Conservation (phyloP, 805 yeast genomes). For the Myxozyma vanderwaltii region DNA sequence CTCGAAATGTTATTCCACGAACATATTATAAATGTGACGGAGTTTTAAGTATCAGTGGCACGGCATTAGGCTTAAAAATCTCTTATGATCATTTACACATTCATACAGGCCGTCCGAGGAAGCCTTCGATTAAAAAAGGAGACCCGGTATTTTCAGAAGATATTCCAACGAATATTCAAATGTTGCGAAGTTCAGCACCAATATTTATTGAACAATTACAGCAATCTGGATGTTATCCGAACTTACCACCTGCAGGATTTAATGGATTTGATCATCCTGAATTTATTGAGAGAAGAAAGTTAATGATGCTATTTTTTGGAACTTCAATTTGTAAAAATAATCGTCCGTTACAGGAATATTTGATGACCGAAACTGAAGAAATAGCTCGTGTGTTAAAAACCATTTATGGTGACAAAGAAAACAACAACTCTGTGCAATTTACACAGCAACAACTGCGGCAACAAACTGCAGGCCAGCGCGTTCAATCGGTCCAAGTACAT, state of each 20-base stretch:
- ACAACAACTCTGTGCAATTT: neutral
- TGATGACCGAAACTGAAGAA: slow-evolving; percentile 10
- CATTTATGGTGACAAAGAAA: neutral
- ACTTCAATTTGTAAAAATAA: slow-evolving; percentile 10
- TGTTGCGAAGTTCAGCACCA: neutral
- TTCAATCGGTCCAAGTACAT: too few species aligned
- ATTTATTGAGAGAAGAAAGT: slow-evolving; percentile 6
- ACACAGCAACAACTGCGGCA: neutral
- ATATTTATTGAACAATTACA: neutral
- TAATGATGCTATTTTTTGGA: slow-evolving; percentile 15
- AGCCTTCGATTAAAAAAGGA: slow-evolving; percentile 14
- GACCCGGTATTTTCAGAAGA: slow-evolving; percentile 7
- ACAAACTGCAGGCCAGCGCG: neutral
- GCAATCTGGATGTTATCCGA: neutral
- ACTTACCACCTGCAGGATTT: slow-evolving; percentile 10
- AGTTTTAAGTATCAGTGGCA: slow-evolving; percentile 8
- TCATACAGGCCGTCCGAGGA: slow-evolving; percentile 9
- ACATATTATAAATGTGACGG: slow-evolving; percentile 10
- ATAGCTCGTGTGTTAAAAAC: neutral
- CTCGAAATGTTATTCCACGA: slow-evolving; percentile 11
- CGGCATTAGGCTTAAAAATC: slow-evolving; percentile 3
- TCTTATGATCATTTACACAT: slow-evolving; percentile 13
- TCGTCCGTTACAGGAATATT: slow-evolving; percentile 10
- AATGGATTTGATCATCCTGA: slow-evolving; percentile 11
- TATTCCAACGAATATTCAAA: slow-evolving; percentile 5